These are phyloP conservation scores for Podospora bellae-mahoneyi DNA, from an alignment of 495 filamentous ascomycete genomes.

Conservation along the genomic window DNA sequence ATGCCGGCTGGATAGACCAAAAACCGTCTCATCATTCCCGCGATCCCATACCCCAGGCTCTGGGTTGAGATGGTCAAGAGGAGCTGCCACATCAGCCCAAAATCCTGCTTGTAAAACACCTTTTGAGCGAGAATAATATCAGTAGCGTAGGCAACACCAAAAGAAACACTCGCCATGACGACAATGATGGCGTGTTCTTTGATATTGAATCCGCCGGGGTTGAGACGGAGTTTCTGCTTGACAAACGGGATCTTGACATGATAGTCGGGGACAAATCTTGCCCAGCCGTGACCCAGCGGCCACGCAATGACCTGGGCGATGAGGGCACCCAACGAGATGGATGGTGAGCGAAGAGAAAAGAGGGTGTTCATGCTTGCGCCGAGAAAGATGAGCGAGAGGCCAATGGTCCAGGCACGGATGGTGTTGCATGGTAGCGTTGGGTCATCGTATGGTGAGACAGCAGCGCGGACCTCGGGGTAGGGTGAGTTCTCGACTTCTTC, in stretches of 20 bases:
- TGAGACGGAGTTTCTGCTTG: slow-evolving; percentile 36
- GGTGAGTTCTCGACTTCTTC: slow-evolving; percentile 57
- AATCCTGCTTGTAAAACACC: slow-evolving; percentile 65
- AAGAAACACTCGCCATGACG: slow-evolving; percentile 63
- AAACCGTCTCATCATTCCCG: slow-evolving; percentile 58
- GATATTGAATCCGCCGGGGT: slow-evolving; percentile 74
- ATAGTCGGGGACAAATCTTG: slow-evolving; percentile 47
- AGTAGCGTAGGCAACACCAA: slow-evolving; percentile 64
- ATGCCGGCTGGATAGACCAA: slow-evolving; percentile 62
- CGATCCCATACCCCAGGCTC: slow-evolving; percentile 69
- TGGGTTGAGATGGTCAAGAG: slow-evolving; percentile 68
- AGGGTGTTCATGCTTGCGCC: slow-evolving; percentile 67
- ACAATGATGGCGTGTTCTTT: slow-evolving; percentile 78
- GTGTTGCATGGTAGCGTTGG: slow-evolving; percentile 62
- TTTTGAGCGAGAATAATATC: slow-evolving; percentile 64
- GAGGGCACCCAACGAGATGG: slow-evolving; percentile 63
- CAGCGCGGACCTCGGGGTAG: slow-evolving; percentile 65
- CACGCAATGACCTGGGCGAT: slow-evolving; percentile 70
- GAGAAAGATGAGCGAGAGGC: slow-evolving; percentile 60
- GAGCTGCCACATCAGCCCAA: slow-evolving; percentile 65
- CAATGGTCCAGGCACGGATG: slow-evolving; percentile 70
- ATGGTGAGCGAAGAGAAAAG: slow-evolving; percentile 64
- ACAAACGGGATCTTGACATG: slow-evolving; percentile 33
- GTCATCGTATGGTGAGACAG: slow-evolving; percentile 62
- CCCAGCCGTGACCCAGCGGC: slow-evolving; percentile 60